phyloP scores from a whole-genome alignment of 2,329 filamentous ascomycete genomes.

The Cadophora sp. region DNA sequence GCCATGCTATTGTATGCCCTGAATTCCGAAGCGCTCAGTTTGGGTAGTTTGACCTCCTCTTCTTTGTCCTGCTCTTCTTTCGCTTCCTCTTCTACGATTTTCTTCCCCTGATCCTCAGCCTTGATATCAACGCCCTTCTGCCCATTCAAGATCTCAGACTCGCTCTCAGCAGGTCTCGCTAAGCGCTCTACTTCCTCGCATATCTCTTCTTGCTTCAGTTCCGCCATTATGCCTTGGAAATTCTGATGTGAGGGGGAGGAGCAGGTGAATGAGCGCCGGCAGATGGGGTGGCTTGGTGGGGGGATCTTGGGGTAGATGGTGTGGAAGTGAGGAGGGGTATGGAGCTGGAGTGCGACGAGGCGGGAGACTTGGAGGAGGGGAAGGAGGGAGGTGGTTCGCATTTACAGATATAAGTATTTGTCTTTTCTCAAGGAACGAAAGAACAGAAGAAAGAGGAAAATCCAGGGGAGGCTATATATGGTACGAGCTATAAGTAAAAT shows the following conservation, averaged over 20 bases:
- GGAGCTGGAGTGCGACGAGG: slow-evolving; percentile 4
- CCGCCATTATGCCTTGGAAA: slow-evolving; percentile 32
- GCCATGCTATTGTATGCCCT: slow-evolving; percentile 67
- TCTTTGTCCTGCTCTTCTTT: slow-evolving; percentile 17
- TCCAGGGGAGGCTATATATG: too few relatives aligned
- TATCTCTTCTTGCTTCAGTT: slow-evolving; percentile 25
- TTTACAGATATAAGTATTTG: slow-evolving; percentile 8
- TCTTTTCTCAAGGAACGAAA: neutral
- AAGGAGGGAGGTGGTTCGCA: slow-evolving; percentile 11
- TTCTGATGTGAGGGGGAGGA: slow-evolving; percentile 24
- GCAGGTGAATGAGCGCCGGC: slow-evolving; percentile 32
- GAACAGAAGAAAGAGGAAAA: neutral
- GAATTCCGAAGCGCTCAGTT: slow-evolving; percentile 64
- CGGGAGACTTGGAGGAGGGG: slow-evolving; percentile 14
- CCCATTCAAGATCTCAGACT: slow-evolving; percentile 44
- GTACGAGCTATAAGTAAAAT: too few relatives aligned
- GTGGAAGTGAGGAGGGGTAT: neutral
- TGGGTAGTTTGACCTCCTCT: slow-evolving; percentile 51
- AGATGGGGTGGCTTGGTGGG: slow-evolving; percentile 27
- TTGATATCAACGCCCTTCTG: slow-evolving; percentile 52
- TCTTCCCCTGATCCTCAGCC: neutral
- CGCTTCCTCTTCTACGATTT: slow-evolving; percentile 22
- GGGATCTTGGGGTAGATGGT: slow-evolving; percentile 20
- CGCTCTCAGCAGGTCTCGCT: slow-evolving; percentile 62
- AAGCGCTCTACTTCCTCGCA: slow-evolving; percentile 48